These are phyloP conservation scores for Beauveria asiatica DNA, from an alignment of 2,329 filamentous ascomycete genomes.

Conservation along the genomic window DNA sequence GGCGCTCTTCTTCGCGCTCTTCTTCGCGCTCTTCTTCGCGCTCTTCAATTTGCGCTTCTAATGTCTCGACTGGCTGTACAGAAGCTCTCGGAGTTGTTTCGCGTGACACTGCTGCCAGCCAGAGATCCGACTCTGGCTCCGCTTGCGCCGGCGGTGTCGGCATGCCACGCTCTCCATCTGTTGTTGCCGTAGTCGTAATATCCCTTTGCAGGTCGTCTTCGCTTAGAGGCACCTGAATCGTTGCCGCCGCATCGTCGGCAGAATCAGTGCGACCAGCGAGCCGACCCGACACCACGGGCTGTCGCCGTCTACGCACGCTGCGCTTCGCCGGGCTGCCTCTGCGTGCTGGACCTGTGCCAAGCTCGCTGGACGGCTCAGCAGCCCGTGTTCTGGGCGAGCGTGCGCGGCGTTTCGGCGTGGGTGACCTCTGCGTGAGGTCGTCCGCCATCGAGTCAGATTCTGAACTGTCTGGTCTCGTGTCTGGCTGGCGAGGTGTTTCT, in stretches of 20 bases:
- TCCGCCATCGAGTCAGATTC: slow-evolving; percentile 7
- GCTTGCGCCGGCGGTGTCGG: slow-evolving; percentile 15
- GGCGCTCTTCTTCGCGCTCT: neutral
- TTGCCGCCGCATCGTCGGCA: slow-evolving; percentile 10
- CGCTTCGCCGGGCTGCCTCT: slow-evolving; percentile 13
- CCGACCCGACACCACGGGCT: slow-evolving; percentile 20
- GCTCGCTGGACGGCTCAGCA: slow-evolving; percentile 20
- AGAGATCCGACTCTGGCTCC: slow-evolving; percentile 36
- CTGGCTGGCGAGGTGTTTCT: slow-evolving; percentile 26
- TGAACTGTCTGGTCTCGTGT: slow-evolving; percentile 19
- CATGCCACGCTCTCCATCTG: neutral
- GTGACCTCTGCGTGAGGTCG: neutral
- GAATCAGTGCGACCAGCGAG: slow-evolving; percentile 19
- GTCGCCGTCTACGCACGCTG: slow-evolving; percentile 15
- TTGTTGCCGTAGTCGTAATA: slow-evolving; percentile 14
- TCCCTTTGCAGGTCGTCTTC: slow-evolving; percentile 24
- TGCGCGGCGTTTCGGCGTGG: slow-evolving; percentile 11
- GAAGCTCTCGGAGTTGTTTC: slow-evolving; percentile 27
- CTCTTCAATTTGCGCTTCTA: neutral
- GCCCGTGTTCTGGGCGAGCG: slow-evolving; percentile 12
- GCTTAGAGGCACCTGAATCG: slow-evolving; percentile 15
- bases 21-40: neutral
- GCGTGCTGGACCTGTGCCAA: slow-evolving; percentile 14
- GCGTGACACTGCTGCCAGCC: slow-evolving; percentile 35
- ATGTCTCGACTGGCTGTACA: slow-evolving; percentile 12